phyloP scores from a whole-genome alignment of 306 rosid species.

The Prosopis cineraria region DNA sequence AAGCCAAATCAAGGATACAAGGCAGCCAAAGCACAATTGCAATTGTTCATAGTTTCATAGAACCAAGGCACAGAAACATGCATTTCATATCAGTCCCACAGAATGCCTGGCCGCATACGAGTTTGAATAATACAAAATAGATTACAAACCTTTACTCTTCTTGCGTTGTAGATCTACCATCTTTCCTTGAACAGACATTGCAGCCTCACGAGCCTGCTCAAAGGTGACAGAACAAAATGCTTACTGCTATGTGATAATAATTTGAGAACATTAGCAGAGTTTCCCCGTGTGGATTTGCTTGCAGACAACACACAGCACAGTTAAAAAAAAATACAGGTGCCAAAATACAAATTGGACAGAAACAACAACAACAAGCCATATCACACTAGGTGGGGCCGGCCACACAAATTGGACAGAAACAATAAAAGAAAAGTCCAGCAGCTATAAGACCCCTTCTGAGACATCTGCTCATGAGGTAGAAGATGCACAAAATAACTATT shows the following conservation, averaged over 20 bases:
- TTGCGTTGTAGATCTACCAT: constrained; percentile 91
- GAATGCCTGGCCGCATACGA: constrained; percentile 4
- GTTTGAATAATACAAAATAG: constrained; percentile 7
- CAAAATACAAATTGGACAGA: not conserved
- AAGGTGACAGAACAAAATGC: constrained; percentile 17
- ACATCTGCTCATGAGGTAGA: not conserved
- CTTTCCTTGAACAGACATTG: constrained; percentile 86
- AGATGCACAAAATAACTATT: not conserved
- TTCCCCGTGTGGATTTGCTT: not conserved
- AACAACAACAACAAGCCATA: no score
- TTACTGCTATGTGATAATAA: not conserved
- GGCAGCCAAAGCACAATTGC: not conserved
- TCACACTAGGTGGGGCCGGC: no score
- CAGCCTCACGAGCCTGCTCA: constrained; percentile 95
- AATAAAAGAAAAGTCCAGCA: not conserved
- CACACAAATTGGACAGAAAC: not conserved
- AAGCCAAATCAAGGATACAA: constrained; percentile 24
- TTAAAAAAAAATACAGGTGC: not conserved
- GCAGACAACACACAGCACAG: not conserved
- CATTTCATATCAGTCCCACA: not conserved
- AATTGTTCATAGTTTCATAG: not conserved
- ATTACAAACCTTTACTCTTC: constrained; percentile 83
- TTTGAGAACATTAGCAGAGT: not conserved
- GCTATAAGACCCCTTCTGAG: not conserved
- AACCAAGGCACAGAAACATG: constrained; percentile 16